phyloP scores from a whole-genome alignment of 2,329 filamentous ascomycete genomes.

The Biscogniauxia mediterranea region DNA sequence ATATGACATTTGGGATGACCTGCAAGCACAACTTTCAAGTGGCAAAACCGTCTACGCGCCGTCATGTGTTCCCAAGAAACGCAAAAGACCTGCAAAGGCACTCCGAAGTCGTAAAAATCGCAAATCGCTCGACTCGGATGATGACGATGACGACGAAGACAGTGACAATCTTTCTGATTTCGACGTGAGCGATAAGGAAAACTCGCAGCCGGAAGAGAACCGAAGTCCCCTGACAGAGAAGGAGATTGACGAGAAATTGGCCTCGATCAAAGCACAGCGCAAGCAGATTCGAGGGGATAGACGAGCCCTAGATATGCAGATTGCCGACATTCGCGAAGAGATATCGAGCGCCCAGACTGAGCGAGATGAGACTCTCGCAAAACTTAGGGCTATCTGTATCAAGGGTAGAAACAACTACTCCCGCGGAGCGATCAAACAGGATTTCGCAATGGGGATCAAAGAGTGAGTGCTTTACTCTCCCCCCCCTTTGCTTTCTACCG shows the following conservation, averaged over 20 bases:
- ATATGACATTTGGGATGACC: slow-evolving; percentile 23
- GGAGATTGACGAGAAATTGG: slow-evolving; percentile 38
- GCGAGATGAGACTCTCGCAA: slow-evolving; percentile 27
- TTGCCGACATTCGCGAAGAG: slow-evolving; percentile 35
- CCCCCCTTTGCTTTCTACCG: neutral
- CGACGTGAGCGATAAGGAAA: slow-evolving; percentile 27
- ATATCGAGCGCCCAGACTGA: slow-evolving; percentile 31
- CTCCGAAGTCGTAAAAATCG: slow-evolving; percentile 15
- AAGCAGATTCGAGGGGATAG: slow-evolving; percentile 30
- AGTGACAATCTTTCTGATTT: slow-evolving; percentile 30
- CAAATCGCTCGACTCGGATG: slow-evolving; percentile 1
- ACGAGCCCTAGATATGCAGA: slow-evolving; percentile 29
- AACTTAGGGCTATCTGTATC: slow-evolving; percentile 45
- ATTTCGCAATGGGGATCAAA: slow-evolving; percentile 59
- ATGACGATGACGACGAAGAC: slow-evolving; percentile 25
- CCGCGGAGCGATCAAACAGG: slow-evolving; percentile 50
- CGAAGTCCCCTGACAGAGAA: slow-evolving; percentile 38
- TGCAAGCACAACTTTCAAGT: slow-evolving; percentile 33
- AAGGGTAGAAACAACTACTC: slow-evolving; percentile 55
- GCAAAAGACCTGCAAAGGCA: slow-evolving; percentile 34
- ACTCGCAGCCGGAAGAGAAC: slow-evolving; percentile 20
- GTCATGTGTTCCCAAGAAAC: slow-evolving; percentile 36
- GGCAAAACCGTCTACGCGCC: slow-evolving; percentile 37
- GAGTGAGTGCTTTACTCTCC: slow-evolving; percentile 37
- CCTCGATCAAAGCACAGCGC: slow-evolving; percentile 34